These are phyloP conservation scores for Didymella arachidicola DNA, from an alignment of 2,329 filamentous ascomycete species.

Conservation along the genomic window DNA sequence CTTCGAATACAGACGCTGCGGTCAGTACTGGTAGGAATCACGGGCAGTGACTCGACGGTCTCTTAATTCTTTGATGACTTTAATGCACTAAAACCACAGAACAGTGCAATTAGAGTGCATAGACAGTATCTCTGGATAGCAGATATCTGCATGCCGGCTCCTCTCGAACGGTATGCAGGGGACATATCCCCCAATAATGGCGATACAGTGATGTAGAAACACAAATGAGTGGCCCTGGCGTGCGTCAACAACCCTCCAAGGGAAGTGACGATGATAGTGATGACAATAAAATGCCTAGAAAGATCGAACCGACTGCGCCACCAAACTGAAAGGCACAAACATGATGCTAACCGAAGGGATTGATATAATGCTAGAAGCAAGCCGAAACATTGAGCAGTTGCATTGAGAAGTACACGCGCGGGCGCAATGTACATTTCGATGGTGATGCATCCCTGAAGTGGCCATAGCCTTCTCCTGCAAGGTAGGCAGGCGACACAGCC, in stretches of 20 bases:
- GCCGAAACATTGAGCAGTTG: background rate
- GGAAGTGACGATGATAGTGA: slow-evolving; percentile 3
- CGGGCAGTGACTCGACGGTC: too few relatives aligned
- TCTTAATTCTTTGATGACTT: background rate
- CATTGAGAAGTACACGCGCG: background rate
- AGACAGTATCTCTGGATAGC: background rate
- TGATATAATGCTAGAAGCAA: slow-evolving; percentile 2
- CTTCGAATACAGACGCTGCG: background rate
- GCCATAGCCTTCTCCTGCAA: background rate
- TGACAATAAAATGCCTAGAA: background rate
- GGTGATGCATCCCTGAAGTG: background rate
- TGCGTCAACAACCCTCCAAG: slow-evolving; percentile 7
- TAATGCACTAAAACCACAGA: background rate
- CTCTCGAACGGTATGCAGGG: too few relatives aligned
- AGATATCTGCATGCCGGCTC: background rate
- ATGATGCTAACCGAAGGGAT: background rate
- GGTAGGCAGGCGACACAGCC: background rate
- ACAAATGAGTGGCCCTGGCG: slow-evolving; percentile 33
- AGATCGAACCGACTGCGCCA: background rate
- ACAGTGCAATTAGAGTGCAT: slow-evolving; percentile 1
- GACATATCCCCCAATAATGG: too few relatives aligned
- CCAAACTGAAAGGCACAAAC: slow-evolving; percentile 16
- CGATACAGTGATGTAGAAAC: background rate
- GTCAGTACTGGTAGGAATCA: too few relatives aligned
- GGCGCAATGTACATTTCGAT: background rate